These are phyloP conservation scores for Orbilia oligospora DNA, from an alignment of 2,329 filamentous ascomycete genomes.

Conservation along the genomic window DNA sequence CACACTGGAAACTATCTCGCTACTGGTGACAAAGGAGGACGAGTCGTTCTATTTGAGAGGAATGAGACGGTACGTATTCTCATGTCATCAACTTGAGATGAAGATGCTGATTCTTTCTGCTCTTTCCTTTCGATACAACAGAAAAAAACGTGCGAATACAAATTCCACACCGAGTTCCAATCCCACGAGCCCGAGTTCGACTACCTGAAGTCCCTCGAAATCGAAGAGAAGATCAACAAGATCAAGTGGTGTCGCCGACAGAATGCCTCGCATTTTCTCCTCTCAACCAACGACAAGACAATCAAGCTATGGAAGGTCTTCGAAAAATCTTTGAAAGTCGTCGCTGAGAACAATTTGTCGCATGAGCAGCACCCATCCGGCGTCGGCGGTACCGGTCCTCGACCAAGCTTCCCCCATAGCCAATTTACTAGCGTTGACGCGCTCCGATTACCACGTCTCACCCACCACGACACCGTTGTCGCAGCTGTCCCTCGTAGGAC, in stretches of 20 bases:
- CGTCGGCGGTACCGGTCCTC: constrained; percentile 74
- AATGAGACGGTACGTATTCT: constrained; percentile 84
- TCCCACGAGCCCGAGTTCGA: constrained; percentile 99
- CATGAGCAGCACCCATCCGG: constrained; percentile 84
- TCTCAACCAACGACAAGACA: constrained; percentile 99
- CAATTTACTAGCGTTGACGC: constrained; percentile 85
- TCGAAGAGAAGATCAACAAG: constrained; percentile 99
- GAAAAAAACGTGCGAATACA: constrained; percentile 99
- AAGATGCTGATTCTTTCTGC: constrained; percentile 38
- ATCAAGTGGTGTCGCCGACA: constrained; percentile 99
- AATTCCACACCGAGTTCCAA: constrained; percentile 99
- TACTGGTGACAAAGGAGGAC: constrained; percentile 89
- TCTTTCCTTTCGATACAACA: too few species aligned
- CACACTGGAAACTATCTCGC: constrained; percentile 91
- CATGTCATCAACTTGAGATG: neutral
- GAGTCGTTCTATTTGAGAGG: constrained; percentile 88
- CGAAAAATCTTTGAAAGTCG: constrained; percentile 98
- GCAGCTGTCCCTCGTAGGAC: constrained; percentile 95
- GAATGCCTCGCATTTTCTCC: constrained; percentile 97
- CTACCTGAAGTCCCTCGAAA: constrained; percentile 98
- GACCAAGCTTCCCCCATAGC: constrained; percentile 76
- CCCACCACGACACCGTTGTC: constrained; percentile 97
- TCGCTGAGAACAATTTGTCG: constrained; percentile 98
- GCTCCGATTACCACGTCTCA: constrained; percentile 93
- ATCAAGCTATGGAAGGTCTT: constrained; percentile 99